phyloP scores from a whole-genome alignment of 768 basidiomycete genomes.

The Hericium erinaceus region DNA sequence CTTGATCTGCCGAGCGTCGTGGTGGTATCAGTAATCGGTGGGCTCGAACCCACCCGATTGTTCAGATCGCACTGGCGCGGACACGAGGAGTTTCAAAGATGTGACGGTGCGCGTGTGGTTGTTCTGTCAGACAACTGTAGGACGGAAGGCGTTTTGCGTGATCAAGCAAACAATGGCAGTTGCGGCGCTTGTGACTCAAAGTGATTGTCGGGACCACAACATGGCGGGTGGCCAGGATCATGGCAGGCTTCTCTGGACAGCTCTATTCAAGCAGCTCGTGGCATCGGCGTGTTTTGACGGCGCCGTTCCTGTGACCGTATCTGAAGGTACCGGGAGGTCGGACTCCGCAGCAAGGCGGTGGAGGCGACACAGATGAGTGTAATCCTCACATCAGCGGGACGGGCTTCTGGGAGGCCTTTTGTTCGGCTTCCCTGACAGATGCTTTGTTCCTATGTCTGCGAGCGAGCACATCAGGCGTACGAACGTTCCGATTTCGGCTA shows the following conservation, averaged over 20 bases:
- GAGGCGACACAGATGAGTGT: neutral
- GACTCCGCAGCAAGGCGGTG: neutral
- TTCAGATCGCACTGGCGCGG: too few relatives aligned
- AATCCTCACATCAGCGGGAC: neutral
- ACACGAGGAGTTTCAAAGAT: too few relatives aligned
- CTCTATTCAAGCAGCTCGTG: neutral
- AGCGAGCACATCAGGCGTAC: neutral
- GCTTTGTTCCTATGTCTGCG: neutral
- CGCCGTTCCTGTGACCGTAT: conserved; percentile 1
- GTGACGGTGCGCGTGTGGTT: too few relatives aligned
- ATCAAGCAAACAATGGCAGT: too few relatives aligned
- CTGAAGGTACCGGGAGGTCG: neutral
- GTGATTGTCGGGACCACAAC: neutral
- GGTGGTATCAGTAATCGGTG: too few relatives aligned
- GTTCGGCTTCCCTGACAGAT: neutral
- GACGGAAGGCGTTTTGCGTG: too few relatives aligned
- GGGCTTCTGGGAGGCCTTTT: too few relatives aligned
- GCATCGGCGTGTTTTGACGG: neutral
- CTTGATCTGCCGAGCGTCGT: too few relatives aligned
- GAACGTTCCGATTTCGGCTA: neutral
- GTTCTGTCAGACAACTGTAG: too few relatives aligned
- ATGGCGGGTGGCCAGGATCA: neutral
- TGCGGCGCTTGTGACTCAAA: too few relatives aligned
- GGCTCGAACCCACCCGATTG: too few relatives aligned
- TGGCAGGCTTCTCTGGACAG: neutral